Evolutionary conservation across 495 filamentous ascomycete genomes (phyloP).

Genomic region (Aspergillus leporis): DNA sequence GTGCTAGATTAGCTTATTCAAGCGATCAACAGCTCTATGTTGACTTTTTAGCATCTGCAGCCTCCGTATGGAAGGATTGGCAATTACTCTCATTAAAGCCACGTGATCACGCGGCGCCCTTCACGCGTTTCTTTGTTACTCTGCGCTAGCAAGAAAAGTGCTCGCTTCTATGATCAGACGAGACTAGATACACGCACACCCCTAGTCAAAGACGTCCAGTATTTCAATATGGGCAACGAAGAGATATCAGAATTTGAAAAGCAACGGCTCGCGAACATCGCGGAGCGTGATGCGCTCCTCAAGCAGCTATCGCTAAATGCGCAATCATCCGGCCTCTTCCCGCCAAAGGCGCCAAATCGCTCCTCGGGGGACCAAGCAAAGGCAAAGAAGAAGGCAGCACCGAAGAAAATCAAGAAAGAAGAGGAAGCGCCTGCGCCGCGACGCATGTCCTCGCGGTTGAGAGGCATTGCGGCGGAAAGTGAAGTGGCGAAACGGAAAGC

Average conservation of each 20-base stretch:
- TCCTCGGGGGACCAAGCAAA: constrained; percentile 27
- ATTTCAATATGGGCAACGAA: constrained; percentile 21
- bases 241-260: constrained; percentile 67
- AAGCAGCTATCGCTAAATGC: constrained; percentile 55
- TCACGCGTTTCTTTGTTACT: not conserved
- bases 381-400: constrained; percentile 50
- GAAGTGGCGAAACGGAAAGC: constrained; percentile 77
- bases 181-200: not conserved
- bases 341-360: constrained; percentile 36
- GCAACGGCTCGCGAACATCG: constrained; percentile 70
- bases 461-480: constrained; percentile 67
- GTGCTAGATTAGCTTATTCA: not conserved
- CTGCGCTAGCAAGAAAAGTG: not conserved
- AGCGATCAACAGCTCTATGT: not conserved
- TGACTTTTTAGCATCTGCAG: not conserved
- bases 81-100: not conserved
- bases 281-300: constrained; percentile 69
- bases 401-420: constrained; percentile 50
- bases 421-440: constrained; percentile 50
- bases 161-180: not conserved
- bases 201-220: not conserved
- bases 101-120: constrained; percentile 6
- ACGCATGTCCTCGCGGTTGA: constrained; percentile 65
- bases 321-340: constrained; percentile 54
- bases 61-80: not conserved